A percentile compares a stretch with the other conserved stretches of the same genome.
Evolutionary conservation across 257 asterid species (phyloP).

Genomic region (Forsythia suspensa): DNA sequence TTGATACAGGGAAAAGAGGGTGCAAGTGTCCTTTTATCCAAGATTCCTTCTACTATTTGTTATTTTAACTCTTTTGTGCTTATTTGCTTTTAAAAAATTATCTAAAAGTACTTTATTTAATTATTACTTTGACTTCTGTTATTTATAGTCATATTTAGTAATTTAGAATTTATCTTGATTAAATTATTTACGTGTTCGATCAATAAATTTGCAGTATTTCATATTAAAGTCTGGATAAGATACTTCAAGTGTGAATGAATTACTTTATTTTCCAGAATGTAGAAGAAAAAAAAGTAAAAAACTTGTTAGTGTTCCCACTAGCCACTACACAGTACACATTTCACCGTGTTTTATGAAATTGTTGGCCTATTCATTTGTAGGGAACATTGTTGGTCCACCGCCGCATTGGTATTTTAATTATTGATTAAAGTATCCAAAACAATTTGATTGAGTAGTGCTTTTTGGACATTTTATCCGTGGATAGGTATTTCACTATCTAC

Average conservation of each 20-base stretch:
- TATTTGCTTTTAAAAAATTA: not conserved
- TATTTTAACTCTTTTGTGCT: not conserved
- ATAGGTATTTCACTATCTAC: slow-evolving; percentile 19
- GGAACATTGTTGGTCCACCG: slow-evolving; percentile 23
- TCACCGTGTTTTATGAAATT: not conserved
- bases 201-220: not conserved
- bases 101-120: not conserved
- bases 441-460: not conserved
- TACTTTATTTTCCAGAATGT: too few species aligned
- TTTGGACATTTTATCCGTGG: slow-evolving; percentile 30
- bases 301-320: not conserved
- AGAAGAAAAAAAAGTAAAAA: too few species aligned
- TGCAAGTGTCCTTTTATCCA: slow-evolving; percentile 41
- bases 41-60: slow-evolving; percentile 17
- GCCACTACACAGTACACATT: not conserved
- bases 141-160: too few species aligned
- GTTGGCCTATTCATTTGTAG: not conserved
- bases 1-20: slow-evolving; percentile 18
- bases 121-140: too few species aligned
- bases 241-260: not conserved
- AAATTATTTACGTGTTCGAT: too few species aligned
- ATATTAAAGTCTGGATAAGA: too few species aligned
- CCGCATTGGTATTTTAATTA: slow-evolving; percentile 10
- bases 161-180: too few species aligned
- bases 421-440: slow-evolving; percentile 3